Evolutionary conservation across 495 filamentous ascomycete genomes (phyloP), one percentile per base, ranked within the genome.

Genomic region (Trichoderma erinaceum): DNA sequence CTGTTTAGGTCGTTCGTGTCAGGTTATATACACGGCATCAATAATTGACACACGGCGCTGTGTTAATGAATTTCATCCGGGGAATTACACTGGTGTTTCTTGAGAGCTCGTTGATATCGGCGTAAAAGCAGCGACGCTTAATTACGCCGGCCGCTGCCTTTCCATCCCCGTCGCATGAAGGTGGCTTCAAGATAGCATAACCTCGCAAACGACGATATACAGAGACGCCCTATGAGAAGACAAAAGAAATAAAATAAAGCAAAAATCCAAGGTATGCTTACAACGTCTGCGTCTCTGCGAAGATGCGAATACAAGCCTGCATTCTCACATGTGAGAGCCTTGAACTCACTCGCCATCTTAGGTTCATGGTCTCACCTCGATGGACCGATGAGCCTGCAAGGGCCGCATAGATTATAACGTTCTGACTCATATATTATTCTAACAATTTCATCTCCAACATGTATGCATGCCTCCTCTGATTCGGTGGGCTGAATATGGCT

Each of bases 311-410:
- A 32, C 7, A 23, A 11, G 25, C 56, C 56, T 32, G 23, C 25
- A 13, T 32, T 32, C 2, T 13, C 25, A 18, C 23, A 61, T 13
- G 0, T 61, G 25, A 61, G 48, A 5, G n/a, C 48, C 48, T 38
- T 38, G 21, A 61, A 61, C 56, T 61, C 56, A 61, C 25, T 61
- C 56, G n/a, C 35, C 25, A 29, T 38, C 35, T 21, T 15, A 18
- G 56, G 27, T 61, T 61, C 25, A 61, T 61, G 27, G 56, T 61
- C 56, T 61, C 56, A 32, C 56, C 56, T 61, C 11, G 8, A 61
- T 35, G 56, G 25, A 18, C 29, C n/a, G 16, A 61, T 61, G 56
- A 61, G 56, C 56, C 56, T 61, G 56, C 25, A 61, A 61, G 27
- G 56, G 56, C 56, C 56, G 13, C 29, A 16, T 61, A 61, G 56